phyloP scores from a whole-genome alignment of 768 basidiomycete genomes.

The Hirschioporus abietinus region DNA sequence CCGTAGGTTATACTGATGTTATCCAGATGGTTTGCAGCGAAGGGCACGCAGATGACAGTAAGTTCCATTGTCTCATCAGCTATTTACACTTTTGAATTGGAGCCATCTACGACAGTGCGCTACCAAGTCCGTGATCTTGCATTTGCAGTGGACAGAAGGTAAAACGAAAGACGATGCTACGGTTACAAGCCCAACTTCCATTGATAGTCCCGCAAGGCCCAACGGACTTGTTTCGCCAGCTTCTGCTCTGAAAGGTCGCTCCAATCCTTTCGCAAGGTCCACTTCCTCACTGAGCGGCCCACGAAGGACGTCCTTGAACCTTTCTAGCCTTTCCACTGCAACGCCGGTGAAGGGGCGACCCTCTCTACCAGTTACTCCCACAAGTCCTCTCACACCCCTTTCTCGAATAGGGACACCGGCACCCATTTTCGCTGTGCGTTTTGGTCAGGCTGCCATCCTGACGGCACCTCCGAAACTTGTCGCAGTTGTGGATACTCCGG shows the following conservation, averaged over 20 bases:
- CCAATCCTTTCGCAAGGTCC: slow-evolving; percentile 42
- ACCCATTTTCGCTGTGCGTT: slow-evolving; percentile 39
- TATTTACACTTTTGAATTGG: not conserved
- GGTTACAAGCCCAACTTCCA: slow-evolving; percentile 14
- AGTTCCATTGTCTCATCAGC: slow-evolving; percentile 18
- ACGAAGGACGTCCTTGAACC: slow-evolving; percentile 17
- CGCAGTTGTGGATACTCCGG: slow-evolving; percentile 80
- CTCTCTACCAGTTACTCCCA: slow-evolving; percentile 26
- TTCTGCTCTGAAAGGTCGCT: not conserved
- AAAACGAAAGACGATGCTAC: slow-evolving; percentile 18
- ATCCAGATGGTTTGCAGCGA: slow-evolving; percentile 80
- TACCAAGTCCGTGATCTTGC: slow-evolving; percentile 80
- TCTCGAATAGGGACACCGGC: slow-evolving; percentile 11
- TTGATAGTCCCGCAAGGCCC: not conserved
- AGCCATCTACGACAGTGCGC: slow-evolving; percentile 56
- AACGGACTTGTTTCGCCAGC: not conserved
- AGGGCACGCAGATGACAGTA: slow-evolving; percentile 87
- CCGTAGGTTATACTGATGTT: slow-evolving; percentile 9
- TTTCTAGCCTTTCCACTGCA: slow-evolving; percentile 35
- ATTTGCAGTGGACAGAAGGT: slow-evolving; percentile 81
- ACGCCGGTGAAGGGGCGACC: slow-evolving; percentile 39
- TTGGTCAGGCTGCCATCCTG: slow-evolving; percentile 68
- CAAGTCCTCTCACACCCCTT: slow-evolving; percentile 22
- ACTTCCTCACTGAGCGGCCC: slow-evolving; percentile 44
- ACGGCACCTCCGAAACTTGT: slow-evolving; percentile 82